Evolutionary conservation across 2,329 filamentous ascomycete species (phyloP).

Genomic region (Colletotrichum australisinense): DNA sequence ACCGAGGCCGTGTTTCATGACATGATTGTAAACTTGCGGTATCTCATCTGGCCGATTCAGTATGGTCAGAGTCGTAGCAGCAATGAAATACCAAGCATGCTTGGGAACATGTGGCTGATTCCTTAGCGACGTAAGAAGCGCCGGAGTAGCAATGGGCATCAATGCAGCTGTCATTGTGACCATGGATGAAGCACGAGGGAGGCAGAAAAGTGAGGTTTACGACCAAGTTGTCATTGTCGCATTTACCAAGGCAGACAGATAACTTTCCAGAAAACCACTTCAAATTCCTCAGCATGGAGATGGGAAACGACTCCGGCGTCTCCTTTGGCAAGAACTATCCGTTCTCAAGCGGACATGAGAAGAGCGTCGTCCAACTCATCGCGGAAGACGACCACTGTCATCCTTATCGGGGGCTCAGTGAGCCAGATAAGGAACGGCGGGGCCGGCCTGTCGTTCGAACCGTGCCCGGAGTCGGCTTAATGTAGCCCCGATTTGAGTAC

Average conservation of each 20-base stretch:
- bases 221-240: background rate
- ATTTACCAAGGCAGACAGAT: background rate
- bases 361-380: background rate
- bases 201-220: background rate
- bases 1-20: constrained; percentile 46
- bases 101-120: constrained; percentile 53
- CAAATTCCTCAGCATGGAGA: background rate
- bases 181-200: background rate
- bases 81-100: constrained; percentile 61
- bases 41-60: constrained; percentile 63
- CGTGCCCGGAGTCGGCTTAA: background rate
- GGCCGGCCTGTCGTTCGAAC: background rate
- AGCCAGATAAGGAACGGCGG: background rate
- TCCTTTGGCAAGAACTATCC: background rate
- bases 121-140: constrained; percentile 54
- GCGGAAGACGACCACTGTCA: background rate
- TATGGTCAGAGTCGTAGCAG: constrained; percentile 56
- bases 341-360: background rate
- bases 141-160: constrained; percentile 51
- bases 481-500: background rate
- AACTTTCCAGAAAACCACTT: background rate
- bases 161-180: constrained; percentile 28
- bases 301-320: background rate
- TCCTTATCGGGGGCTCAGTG: background rate
- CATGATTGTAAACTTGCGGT: constrained; percentile 54